A percentile compares a stretch with the other conserved stretches of the same genome.
Evolutionary conservation across 441 rosid species (phyloP).

Genomic region (Francoa sonchifolia): DNA sequence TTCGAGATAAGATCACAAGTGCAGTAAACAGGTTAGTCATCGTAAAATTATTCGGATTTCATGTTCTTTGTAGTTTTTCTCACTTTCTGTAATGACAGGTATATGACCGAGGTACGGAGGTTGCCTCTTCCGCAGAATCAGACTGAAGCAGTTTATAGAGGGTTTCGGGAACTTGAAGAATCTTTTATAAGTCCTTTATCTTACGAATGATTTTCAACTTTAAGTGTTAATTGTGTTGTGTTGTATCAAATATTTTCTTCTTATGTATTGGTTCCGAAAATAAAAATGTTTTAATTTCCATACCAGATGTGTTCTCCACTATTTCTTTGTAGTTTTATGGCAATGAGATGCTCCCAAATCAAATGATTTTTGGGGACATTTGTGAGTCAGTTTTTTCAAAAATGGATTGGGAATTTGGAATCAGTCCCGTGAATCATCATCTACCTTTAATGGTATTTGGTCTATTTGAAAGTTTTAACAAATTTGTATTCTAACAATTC

Average conservation of each 20-base stretch:
- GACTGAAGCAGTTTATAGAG: slow-evolving; percentile 65
- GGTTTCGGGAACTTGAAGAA: slow-evolving; percentile 81
- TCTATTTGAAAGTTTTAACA: too few relatives aligned
- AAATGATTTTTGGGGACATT: too few relatives aligned
- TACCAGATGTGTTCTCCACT: background rate
- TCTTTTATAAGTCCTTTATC: slow-evolving; percentile 59
- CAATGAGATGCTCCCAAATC: too few relatives aligned
- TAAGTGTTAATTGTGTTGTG: slow-evolving; percentile 10
- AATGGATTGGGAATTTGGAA: too few relatives aligned
- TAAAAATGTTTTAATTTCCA: background rate
- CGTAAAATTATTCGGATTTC: slow-evolving; percentile 13
- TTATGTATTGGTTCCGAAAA: background rate
- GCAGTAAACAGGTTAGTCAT: slow-evolving; percentile 93
- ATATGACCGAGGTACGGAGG: slow-evolving; percentile 85
- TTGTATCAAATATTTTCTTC: slow-evolving; percentile 14
- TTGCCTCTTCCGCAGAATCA: slow-evolving; percentile 66
- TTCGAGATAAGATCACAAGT: slow-evolving; percentile 74
- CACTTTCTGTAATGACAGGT: slow-evolving; percentile 33
- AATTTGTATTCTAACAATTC: too few relatives aligned
- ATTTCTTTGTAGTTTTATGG: too few relatives aligned
- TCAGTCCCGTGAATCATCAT: too few relatives aligned
- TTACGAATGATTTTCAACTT: slow-evolving; percentile 29
- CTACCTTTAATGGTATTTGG: too few relatives aligned
- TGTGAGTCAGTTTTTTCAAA: too few relatives aligned
- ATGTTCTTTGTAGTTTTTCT: background rate